Base-by-base conservation (phyloP, 1,139 yeast species). In the Lodderomyces orthopsilosis region DNA sequence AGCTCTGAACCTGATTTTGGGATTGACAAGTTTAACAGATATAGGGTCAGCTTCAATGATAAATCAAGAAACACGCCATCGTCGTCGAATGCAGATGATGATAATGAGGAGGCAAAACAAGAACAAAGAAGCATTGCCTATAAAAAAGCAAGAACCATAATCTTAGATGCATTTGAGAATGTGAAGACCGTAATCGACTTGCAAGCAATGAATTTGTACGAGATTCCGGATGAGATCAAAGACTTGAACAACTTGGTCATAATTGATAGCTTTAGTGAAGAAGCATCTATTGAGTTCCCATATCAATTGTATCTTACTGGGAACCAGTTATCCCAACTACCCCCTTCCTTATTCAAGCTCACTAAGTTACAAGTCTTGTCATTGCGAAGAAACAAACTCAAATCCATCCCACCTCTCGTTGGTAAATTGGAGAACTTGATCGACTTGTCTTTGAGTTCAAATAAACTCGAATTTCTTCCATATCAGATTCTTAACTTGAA, bases 1-100 rank as follows among this genome's bases (percentile, higher is more conserved):
- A 71, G 74, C 41, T 70, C 76, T 2, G 78, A 73, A 15, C 66
- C 74, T 2, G 77, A 72, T 51, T 73, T 73, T 50, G 77, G 78
- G 1, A 72, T 73, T 34, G 78, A 73, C 46, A 61, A 61, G 37
- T 73, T 73, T 50, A 71, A 73, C 46, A 55, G 78, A 21, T 73
- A 66, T 52, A 63, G 58, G 43, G 61, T 57, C 26, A 47, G 61
- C 69, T 6, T 52, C 60, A 32, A 53, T 4, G 41, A 35, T 10
- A 58, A 57, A 21, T 33, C 35, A 21, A 57, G 56, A 39, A 57
- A 58, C 19, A 56, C 62, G 32, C 68, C 67, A 3, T 66, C 75
- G 10, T 47, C 52, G 2, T 35, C 44, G 5, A 23, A 14, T 6
- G 22, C 8, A 6, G 38, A 36, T 37, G 43, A 9, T 27, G 43